A percentile compares a stretch with the other conserved stretches of the same genome.
These are phyloP conservation scores for Phtheirospermum japonicum DNA, from an alignment of 257 asterid genomes.

Conservation along the genomic window DNA sequence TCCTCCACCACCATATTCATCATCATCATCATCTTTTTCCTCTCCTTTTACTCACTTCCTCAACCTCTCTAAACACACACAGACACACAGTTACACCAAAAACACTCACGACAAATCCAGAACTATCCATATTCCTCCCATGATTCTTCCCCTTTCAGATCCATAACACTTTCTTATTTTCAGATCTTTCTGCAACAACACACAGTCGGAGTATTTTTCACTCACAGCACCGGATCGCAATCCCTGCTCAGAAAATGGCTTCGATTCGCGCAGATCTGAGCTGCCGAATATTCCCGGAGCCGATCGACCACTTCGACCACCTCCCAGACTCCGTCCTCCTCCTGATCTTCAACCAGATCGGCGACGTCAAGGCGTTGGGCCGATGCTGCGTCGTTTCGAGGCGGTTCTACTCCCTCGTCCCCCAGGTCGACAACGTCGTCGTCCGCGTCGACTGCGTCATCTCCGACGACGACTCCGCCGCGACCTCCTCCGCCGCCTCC, in stretches of 20 bases:
- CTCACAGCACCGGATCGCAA: background rate
- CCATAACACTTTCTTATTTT: slow-evolving; percentile 4
- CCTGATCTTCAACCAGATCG: slow-evolving; percentile 77
- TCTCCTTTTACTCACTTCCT: slow-evolving; percentile 5
- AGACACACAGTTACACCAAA: background rate
- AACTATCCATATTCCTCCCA: background rate
- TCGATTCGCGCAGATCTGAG: slow-evolving; percentile 58
- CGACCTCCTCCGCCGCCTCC: slow-evolving; percentile 33
- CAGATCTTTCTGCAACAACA: background rate
- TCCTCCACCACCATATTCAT: slow-evolving; percentile 33
- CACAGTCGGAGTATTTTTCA: background rate
- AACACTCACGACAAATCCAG: background rate
- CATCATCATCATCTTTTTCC: slow-evolving; percentile 19
- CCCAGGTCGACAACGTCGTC: slow-evolving; percentile 78
- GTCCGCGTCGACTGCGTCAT: slow-evolving; percentile 96
- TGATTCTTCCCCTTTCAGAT: background rate
- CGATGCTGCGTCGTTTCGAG: slow-evolving; percentile 76
- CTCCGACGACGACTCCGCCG: slow-evolving; percentile 71
- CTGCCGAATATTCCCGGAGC: slow-evolving; percentile 44
- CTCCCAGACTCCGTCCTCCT: slow-evolving; percentile 70
- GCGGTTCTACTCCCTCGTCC: slow-evolving; percentile 69
- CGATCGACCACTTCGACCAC: slow-evolving; percentile 70
- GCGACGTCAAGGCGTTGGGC: slow-evolving; percentile 85
- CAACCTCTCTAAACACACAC: slow-evolving; percentile 7
- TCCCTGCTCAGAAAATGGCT: slow-evolving; percentile 32